These are phyloP conservation scores for Paramecium biaurelia DNA, from an alignment of 73 alveolate genomes.

Conservation along the genomic window DNA sequence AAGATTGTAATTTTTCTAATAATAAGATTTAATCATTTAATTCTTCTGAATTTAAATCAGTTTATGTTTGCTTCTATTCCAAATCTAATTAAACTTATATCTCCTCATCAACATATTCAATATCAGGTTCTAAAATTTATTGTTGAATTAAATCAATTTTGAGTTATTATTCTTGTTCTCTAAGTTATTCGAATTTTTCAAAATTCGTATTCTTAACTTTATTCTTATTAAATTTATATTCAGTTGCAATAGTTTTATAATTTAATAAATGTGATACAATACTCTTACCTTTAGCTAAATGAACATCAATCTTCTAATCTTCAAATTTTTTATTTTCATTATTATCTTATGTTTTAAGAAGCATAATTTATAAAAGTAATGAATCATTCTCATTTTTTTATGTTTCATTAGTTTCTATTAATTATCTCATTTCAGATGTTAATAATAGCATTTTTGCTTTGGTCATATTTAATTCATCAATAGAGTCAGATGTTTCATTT, in stretches of 20 bases:
- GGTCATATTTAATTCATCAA: not conserved
- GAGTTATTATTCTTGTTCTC: not conserved
- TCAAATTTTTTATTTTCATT: not conserved
- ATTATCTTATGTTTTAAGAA: not conserved
- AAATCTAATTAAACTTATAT: not conserved
- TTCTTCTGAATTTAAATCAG: not conserved
- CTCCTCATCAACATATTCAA: not conserved
- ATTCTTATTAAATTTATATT: not conserved
- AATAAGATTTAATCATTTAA: not conserved
- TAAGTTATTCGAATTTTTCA: not conserved
- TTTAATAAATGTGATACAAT: slow-evolving; percentile 36
- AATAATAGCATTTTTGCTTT: not conserved
- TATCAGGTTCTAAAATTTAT: not conserved
- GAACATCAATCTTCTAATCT: not conserved
- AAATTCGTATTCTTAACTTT: not conserved
- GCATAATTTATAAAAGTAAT: not conserved
- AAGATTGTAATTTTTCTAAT: not conserved
- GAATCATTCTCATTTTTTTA: slow-evolving; percentile 15
- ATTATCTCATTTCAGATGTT: not conserved
- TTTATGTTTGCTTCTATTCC: not conserved
- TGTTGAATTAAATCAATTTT: not conserved
- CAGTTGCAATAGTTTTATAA: not conserved
- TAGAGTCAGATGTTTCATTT: not conserved
- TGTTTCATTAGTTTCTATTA: not conserved
- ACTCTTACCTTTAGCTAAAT: not conserved